phyloP scores from a whole-genome alignment of 345 rosid genomes.

The Euphorbia pulcherrima region DNA sequence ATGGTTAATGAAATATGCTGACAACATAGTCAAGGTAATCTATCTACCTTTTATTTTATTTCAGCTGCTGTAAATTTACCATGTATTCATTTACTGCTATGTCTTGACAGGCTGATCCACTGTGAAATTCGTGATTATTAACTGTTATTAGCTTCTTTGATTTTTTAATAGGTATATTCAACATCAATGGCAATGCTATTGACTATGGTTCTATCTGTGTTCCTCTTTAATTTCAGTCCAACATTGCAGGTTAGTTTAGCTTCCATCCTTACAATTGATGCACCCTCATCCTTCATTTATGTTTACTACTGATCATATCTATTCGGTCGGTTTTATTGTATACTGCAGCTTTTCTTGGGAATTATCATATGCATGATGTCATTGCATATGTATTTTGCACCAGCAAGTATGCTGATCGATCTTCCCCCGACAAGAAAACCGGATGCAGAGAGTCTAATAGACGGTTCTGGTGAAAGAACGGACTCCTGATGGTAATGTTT shows the following conservation, averaged over 20 bases:
- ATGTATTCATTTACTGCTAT: not conserved
- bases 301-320: not conserved
- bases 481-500: conserved; percentile 41
- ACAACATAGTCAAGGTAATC: conserved; percentile 95
- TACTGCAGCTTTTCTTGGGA: conserved; percentile 90
- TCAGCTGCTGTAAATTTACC: not conserved
- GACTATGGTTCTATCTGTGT: conserved; percentile 66
- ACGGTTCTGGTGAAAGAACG: conserved; percentile 49
- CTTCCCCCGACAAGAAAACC: conserved; percentile 45
- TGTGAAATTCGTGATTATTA: not conserved
- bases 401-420: conserved; percentile 63
- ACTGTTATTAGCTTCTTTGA: not conserved
- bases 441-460: conserved; percentile 53
- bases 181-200: conserved; percentile 91
- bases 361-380: conserved; percentile 93
- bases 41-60: not conserved
- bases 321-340: not conserved
- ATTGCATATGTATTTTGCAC: conserved; percentile 88
- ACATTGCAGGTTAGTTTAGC: conserved; percentile 52
- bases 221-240: conserved; percentile 67
- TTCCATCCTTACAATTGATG: not conserved
- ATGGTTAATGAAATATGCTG: conserved; percentile 88
- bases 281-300: not conserved
- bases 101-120: not conserved
- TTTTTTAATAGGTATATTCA: conserved; percentile 54